phyloP scores from a whole-genome alignment of 768 basidiomycete genomes.

The Boletus sensibilis region DNA sequence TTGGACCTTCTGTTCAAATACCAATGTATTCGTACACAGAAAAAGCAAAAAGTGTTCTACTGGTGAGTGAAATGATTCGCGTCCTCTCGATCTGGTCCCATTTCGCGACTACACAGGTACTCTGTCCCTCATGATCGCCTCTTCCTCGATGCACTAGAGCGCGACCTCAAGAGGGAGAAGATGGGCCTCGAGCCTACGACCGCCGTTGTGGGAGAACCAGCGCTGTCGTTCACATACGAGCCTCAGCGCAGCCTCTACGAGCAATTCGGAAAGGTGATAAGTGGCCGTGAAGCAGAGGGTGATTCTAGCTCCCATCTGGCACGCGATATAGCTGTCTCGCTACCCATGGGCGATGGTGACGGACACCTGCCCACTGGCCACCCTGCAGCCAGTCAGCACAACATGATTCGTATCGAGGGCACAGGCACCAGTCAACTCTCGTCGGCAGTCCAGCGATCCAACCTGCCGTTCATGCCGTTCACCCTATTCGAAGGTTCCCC shows the following conservation, averaged over 20 bases:
- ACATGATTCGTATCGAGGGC: conserved; percentile 28
- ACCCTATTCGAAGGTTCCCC: conserved; percentile 84
- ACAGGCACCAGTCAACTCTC: conserved; percentile 15
- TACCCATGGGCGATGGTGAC: conserved; percentile 11
- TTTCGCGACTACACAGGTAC: conserved; percentile 55
- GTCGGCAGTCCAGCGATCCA: conserved; percentile 20
- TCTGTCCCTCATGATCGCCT: conserved; percentile 96
- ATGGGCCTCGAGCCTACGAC: conserved; percentile 88
- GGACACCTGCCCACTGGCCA: conserved; percentile 17
- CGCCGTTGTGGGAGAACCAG: conserved; percentile 72
- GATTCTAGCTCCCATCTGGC: conserved; percentile 35
- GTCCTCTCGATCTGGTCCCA: background rate
- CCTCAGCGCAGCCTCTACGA: conserved; percentile 83
- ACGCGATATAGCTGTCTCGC: conserved; percentile 23
- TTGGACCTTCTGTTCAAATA: conserved; percentile 93
- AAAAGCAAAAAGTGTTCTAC: conserved; percentile 99
- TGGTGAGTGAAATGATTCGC: conserved; percentile 54
- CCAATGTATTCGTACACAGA: conserved; percentile 95
- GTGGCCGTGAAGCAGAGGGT: conserved; percentile 35
- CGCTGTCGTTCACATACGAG: conserved; percentile 86
- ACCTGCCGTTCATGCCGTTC: conserved; percentile 55
- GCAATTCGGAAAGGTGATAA: conserved; percentile 63
- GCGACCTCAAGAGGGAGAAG: conserved; percentile 94
- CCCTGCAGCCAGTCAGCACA: conserved; percentile 6
- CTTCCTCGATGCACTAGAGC: conserved; percentile 94